These are phyloP conservation scores for Kwoniella shandongensis DNA, from an alignment of 768 basidiomycete genomes.

Conservation along the genomic window DNA sequence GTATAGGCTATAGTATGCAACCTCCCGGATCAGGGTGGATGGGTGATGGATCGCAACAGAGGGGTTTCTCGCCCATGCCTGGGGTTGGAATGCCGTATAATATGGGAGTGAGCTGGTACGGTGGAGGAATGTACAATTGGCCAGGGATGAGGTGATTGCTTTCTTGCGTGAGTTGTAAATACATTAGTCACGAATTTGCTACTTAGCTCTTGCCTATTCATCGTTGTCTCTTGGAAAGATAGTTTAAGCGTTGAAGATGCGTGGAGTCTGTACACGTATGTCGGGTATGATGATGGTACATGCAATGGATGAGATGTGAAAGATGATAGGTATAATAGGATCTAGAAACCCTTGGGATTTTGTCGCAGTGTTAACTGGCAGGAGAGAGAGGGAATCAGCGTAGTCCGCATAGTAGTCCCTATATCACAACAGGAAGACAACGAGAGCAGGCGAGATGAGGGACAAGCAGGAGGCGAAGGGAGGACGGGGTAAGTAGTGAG, in stretches of 20 bases:
- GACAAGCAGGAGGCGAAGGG: no score
- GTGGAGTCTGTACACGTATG: no score
- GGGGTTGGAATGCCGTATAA: constrained; percentile 11
- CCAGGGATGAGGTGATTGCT: constrained; percentile 14
- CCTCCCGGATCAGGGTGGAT: not conserved
- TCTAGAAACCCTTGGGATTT: constrained; percentile 88
- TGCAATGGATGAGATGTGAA: constrained; percentile 8
- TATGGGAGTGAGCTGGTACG: constrained; percentile 18
- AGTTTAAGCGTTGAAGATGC: no score
- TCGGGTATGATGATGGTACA: constrained; percentile 9
- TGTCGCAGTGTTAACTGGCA: constrained; percentile 71
- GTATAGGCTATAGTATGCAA: no score
- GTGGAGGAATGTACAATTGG: constrained; percentile 15
- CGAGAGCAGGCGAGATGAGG: no score
- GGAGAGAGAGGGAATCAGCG: constrained; percentile 1
- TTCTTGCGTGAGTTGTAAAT: no score
- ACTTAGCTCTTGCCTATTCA: no score
- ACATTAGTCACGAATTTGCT: no score
- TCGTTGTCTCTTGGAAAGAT: no score
- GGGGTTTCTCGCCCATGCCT: not conserved
- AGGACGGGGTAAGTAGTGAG: not conserved
- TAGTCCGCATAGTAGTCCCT: no score
- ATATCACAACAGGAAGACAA: no score
- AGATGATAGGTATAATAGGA: not conserved
- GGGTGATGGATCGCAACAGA: not conserved